These are phyloP conservation scores for Dentipellis sp. DNA, from an alignment of 768 basidiomycete genomes.

Conservation along the genomic window DNA sequence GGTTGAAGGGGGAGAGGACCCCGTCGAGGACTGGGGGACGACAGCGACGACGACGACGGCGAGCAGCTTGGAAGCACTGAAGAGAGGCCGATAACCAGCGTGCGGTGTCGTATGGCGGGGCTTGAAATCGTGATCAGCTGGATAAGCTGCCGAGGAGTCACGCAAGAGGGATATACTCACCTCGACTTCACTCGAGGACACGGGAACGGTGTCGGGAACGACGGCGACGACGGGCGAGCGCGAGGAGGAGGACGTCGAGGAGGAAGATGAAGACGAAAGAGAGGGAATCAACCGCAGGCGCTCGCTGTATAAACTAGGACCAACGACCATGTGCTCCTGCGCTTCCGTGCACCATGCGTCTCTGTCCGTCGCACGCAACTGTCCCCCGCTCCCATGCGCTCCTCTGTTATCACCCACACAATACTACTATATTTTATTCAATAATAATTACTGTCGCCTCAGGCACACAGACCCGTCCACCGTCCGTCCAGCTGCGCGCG, in stretches of 20 bases:
- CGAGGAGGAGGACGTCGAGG: background rate
- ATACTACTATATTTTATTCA: too few species aligned
- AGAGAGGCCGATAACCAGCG: background rate
- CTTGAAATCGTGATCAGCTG: background rate
- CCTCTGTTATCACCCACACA: background rate
- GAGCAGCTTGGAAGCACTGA: background rate
- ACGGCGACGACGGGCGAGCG: background rate
- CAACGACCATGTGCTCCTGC: background rate
- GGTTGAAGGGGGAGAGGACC: slow-evolving; percentile 3
- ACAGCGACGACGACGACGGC: slow-evolving; percentile 3
- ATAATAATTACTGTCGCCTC: background rate
- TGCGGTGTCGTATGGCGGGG: background rate
- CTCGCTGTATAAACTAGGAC: background rate
- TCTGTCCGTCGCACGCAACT: background rate
- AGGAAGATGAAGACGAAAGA: background rate
- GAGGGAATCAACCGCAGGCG: background rate
- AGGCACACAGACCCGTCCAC: slow-evolving; percentile 21
- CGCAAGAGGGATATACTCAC: background rate
- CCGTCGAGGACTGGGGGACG: slow-evolving; percentile 7
- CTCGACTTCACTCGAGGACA: background rate
- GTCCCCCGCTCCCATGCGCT: background rate
- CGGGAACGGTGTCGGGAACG: background rate
- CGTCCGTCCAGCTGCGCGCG: slow-evolving; percentile 26
- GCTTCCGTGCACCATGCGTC: background rate
- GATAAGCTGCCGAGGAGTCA: background rate